Evolutionary conservation across 805 yeast species (phyloP).

Genomic region (Yarrowia bubula): DNA sequence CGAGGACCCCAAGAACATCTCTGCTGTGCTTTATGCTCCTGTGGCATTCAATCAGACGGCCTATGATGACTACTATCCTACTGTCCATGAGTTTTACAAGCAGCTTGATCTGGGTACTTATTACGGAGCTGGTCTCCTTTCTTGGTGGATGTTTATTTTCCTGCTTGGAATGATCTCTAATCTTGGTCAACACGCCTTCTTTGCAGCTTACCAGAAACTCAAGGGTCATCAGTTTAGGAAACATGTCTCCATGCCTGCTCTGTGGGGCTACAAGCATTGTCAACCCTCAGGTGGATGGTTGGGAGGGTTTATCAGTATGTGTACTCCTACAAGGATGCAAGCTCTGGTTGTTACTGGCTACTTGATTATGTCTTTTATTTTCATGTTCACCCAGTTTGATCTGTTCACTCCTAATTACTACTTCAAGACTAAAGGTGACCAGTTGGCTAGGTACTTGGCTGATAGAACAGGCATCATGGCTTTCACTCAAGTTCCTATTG

Average conservation of each 20-base stretch:
- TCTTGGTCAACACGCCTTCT: slow-evolving; percentile 29
- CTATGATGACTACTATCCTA: neutral
- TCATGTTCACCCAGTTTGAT: slow-evolving; percentile 21
- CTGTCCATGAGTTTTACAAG: slow-evolving; percentile 14
- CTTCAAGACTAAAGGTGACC: slow-evolving; percentile 8
- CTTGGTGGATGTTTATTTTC: slow-evolving; percentile 37
- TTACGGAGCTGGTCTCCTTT: slow-evolving; percentile 35
- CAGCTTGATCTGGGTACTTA: slow-evolving; percentile 20
- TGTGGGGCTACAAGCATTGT: slow-evolving; percentile 36
- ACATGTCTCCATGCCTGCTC: slow-evolving; percentile 39
- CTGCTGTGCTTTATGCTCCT: neutral
- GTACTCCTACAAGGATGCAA: slow-evolving; percentile 47
- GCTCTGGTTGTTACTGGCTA: slow-evolving; percentile 41
- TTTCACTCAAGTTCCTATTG: slow-evolving; percentile 35
- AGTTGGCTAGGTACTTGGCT: slow-evolving; percentile 32
- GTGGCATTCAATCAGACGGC: slow-evolving; percentile 8
- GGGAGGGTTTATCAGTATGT: slow-evolving; percentile 25
- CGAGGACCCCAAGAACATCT: slow-evolving; percentile 1
- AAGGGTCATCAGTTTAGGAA: slow-evolving; percentile 31
- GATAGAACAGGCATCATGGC: slow-evolving; percentile 34
- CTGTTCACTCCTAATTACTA: slow-evolving; percentile 31
- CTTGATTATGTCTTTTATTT: slow-evolving; percentile 38
- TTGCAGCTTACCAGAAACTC: neutral
- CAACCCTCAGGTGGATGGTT: slow-evolving; percentile 32
- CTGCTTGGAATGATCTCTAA: slow-evolving; percentile 32